Evolutionary conservation across 164 flowering plant species (phyloP).

Genomic region (Tetrastigma voinierianum): DNA sequence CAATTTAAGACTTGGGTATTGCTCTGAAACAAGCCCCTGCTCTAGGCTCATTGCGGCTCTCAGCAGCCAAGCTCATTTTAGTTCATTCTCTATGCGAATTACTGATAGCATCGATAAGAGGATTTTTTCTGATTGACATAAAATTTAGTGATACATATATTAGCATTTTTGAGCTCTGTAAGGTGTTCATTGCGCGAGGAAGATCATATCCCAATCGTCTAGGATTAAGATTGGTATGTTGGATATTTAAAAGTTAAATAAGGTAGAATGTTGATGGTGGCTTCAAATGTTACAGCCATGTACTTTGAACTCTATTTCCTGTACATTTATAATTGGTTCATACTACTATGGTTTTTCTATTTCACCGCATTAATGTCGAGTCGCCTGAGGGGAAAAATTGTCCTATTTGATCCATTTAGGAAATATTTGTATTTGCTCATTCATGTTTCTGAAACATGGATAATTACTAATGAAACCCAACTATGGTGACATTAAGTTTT

Average conservation of each 20-base stretch:
- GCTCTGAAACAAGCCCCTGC: too few relatives aligned
- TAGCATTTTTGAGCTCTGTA: neutral
- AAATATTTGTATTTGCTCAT: neutral
- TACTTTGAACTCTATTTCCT: too few relatives aligned
- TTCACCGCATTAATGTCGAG: neutral
- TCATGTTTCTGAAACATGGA: neutral
- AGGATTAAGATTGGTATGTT: too few relatives aligned
- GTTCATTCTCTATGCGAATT: neutral
- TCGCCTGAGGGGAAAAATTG: neutral
- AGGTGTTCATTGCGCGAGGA: neutral
- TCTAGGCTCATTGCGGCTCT: neutral
- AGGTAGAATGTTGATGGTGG: neutral
- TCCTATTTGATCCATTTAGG: neutral
- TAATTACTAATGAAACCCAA: too few relatives aligned
- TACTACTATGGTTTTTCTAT: neutral
- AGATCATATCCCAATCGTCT: neutral
- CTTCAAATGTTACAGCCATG: neutral
- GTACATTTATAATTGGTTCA: neutral
- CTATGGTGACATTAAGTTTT: constrained; percentile 3
- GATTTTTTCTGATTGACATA: neutral
- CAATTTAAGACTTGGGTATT: too few relatives aligned
- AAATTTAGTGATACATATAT: neutral
- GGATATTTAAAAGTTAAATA: too few relatives aligned
- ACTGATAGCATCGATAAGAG: neutral
- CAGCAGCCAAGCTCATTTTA: neutral